Percentiles rank a stretch among this genome's conserved stretches.
Evolutionary conservation across 106 monocot species (phyloP).

Genomic region (Acorus calamus): DNA sequence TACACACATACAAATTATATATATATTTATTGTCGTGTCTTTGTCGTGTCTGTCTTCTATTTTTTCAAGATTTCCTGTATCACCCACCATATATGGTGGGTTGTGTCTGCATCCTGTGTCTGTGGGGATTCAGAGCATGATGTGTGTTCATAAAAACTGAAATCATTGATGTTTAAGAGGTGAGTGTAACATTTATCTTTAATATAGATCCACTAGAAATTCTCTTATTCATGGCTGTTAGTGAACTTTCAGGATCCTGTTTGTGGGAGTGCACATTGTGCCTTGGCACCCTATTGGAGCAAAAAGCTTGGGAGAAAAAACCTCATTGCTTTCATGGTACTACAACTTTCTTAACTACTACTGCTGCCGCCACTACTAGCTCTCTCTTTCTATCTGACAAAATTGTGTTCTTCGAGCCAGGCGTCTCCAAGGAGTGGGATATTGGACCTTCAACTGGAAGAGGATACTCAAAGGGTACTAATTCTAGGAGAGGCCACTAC

Average conservation of each 20-base stretch:
- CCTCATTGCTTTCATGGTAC: constrained; percentile 2
- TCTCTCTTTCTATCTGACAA: not conserved
- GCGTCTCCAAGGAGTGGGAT: constrained; percentile 4
- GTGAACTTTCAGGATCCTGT: constrained; percentile 1
- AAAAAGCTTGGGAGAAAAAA: not conserved
- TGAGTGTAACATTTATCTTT: not conserved
- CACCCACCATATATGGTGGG: too few species aligned
- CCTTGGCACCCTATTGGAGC: constrained; percentile 4
- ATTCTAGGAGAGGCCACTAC: not conserved
- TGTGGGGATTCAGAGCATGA: too few species aligned
- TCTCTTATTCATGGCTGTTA: not conserved
- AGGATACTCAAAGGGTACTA: not conserved
- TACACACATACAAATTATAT: too few species aligned
- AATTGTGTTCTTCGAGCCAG: not conserved
- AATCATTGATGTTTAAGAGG: not conserved
- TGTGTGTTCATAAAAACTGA: too few species aligned
- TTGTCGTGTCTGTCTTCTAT: too few species aligned
- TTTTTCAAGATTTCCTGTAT: too few species aligned
- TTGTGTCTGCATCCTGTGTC: too few species aligned
- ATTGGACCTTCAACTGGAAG: not conserved
- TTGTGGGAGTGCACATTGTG: constrained; percentile 6
- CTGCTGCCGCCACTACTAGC: not conserved
- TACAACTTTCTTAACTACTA: not conserved
- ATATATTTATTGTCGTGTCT: too few species aligned
- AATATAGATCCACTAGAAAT: not conserved